Base-by-base conservation (phyloP, 1,284 basidiomycete genomes). In the Cryptococcus jaspeensis region DNA sequence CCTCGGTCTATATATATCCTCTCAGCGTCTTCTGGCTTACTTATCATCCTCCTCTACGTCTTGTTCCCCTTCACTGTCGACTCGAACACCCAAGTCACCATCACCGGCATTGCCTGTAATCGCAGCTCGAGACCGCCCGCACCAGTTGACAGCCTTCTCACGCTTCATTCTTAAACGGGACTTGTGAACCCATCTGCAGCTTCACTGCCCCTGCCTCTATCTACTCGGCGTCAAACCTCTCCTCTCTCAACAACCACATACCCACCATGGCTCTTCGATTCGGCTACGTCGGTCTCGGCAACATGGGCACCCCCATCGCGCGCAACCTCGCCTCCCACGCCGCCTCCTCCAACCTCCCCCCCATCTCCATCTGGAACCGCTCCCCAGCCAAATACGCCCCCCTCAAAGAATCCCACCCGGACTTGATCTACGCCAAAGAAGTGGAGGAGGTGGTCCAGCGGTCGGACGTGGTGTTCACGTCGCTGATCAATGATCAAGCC, bases 231-330 rank as follows among this genome's bases (percentile, higher is more conserved):
- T 32, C 28, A 32, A 32, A 32, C 28, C 9, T 5, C 3, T 8
- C n/a, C 9, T 48, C 25, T 37, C 32, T 38, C 20, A 37, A 6
- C 23, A 18, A 15, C 11, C n/a, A 4, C 39, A 20, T 37, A 42
- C 37, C 47, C 35, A 53, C 36, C 39, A 47, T 45, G 44, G 20
- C 53, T 36, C 16, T 37, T 13, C 28, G 58, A 37, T 61, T 70
- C 52, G 71, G 64, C 2, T 73, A 66, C 56, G 56, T 64, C 41
- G 71, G 70, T 22, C 66, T 73, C 18, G 70, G 70, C n/a, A 61
- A 63, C 45, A 69, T 74, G 60, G 72, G 72, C 46, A 37, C 59
- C 8, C 60, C 58, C 45, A 70, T 72, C 51, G 56, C 64, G 13
- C 53, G 46, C 22, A 67, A 69, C 60, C 62, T 74, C 15, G 64